phyloP scores from a whole-genome alignment of 1,284 basidiomycete species.

The Ustilago tritici region DNA sequence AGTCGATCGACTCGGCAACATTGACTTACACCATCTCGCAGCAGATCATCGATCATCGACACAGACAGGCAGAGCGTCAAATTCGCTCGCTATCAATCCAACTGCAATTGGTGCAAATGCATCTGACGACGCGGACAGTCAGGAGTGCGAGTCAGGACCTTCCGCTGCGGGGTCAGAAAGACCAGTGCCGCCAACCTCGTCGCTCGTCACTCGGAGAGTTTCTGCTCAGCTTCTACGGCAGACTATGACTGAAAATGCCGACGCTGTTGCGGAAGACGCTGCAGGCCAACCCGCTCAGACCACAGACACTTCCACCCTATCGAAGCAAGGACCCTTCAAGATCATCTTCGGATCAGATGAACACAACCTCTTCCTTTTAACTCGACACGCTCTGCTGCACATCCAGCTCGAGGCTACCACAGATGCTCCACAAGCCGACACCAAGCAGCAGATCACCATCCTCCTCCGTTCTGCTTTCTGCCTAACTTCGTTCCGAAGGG shows the following conservation, averaged over 20 bases:
- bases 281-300: background rate
- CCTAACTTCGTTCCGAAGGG: conserved; percentile 23
- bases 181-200: background rate
- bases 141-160: background rate
- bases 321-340: conserved; percentile 5
- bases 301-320: background rate
- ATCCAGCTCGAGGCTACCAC: background rate
- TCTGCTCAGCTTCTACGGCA: background rate
- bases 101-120: no score
- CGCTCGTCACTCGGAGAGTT: background rate
- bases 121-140: no score
- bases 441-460: background rate
- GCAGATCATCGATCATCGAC: no score
- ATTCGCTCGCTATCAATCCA: no score
- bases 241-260: background rate
- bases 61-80: no score
- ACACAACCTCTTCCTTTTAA: conserved; percentile 11
- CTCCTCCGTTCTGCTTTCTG: conserved; percentile 21
- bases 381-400: conserved; percentile 14
- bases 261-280: background rate
- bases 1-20: no score
- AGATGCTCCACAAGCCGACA: background rate
- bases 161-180: background rate
- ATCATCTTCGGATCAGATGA: conserved; percentile 14
- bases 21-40: no score